Conservation (phyloP, 2,329 filamentous ascomycete species). For the Penicillium sp. region DNA sequence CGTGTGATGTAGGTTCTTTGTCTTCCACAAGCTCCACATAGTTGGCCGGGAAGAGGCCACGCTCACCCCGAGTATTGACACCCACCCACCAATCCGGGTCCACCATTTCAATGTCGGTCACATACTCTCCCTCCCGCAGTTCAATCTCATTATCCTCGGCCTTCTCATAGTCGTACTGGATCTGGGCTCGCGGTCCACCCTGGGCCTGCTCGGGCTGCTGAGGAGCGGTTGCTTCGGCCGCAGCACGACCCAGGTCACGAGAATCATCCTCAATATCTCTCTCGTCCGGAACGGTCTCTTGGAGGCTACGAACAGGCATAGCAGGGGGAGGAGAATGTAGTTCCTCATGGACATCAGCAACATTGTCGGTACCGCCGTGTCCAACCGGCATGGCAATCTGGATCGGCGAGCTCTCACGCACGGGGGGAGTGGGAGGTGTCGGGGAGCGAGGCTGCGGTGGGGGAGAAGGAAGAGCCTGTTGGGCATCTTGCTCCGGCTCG, state of each 20-base stretch:
- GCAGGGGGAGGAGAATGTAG: conserved; percentile 38
- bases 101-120: conserved; percentile 93
- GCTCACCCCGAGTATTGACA: conserved; percentile 78
- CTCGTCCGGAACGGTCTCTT: conserved; percentile 61
- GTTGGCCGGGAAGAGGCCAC: conserved; percentile 91
- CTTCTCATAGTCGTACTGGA: conserved; percentile 96
- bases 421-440: conserved; percentile 49
- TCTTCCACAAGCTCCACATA: conserved; percentile 84
- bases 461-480: conserved; percentile 37
- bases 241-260: conserved; percentile 60
- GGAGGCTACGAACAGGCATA: conserved; percentile 63
- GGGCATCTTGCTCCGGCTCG: conserved; percentile 44
- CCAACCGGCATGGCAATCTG: conserved; percentile 82
- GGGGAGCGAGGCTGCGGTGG: conserved; percentile 47
- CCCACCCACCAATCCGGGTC: conserved; percentile 99
- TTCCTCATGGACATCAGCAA: conserved; percentile 45
- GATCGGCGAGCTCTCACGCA: conserved; percentile 68
- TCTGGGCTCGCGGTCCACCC: conserved; percentile 66
- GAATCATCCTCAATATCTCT: conserved; percentile 62
- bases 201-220: conserved; percentile 41
- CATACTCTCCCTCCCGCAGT: conserved; percentile 79
- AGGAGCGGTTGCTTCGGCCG: conserved; percentile 54
- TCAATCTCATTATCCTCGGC: conserved; percentile 97
- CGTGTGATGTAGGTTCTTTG: conserved; percentile 40
- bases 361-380: conserved; percentile 52